Evolutionary conservation across 2,329 filamentous ascomycete genomes (phyloP).

Genomic region (Microdochium bolleyi): DNA sequence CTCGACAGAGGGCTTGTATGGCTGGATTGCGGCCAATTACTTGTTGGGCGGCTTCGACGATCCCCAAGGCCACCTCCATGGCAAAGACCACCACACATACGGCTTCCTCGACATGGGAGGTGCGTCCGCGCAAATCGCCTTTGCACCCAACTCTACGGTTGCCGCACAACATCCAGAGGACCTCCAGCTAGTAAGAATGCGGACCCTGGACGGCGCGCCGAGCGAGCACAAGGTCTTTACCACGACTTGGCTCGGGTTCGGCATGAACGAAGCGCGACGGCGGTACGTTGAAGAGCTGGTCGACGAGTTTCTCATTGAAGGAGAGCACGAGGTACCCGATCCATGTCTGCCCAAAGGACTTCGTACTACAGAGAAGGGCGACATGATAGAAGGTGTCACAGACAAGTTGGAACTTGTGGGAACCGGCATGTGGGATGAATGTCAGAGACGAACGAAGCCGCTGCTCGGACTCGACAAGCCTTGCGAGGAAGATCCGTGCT

Average conservation of each 20-base stretch:
- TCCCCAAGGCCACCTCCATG: conserved; percentile 67
- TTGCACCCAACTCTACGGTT: conserved; percentile 89
- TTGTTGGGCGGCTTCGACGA: conserved; percentile 83
- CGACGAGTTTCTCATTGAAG: conserved; percentile 52
- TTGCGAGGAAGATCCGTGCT: conserved; percentile 75
- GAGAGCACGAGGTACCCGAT: conserved; percentile 67
- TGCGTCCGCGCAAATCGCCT: conserved; percentile 94
- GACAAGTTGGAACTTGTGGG: conserved; percentile 58
- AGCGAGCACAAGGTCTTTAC: conserved; percentile 88
- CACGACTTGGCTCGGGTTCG: conserved; percentile 93
- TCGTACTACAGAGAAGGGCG: conserved; percentile 64
- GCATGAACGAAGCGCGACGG: conserved; percentile 85
- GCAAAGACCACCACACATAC: conserved; percentile 87
- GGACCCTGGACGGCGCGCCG: conserved; percentile 70
- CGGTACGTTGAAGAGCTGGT: conserved; percentile 75
- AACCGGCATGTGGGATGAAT: conserved; percentile 82
- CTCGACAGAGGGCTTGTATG: conserved; percentile 91
- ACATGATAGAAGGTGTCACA: conserved; percentile 31
- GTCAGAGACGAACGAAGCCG: conserved; percentile 73
- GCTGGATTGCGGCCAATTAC: conserved; percentile 97
- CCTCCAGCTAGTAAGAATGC: conserved; percentile 75
- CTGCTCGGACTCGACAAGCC: conserved; percentile 82
- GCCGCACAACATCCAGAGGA: conserved; percentile 84
- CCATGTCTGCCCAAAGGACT: conserved; percentile 82
- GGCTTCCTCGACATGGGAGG: conserved; percentile 98